These are phyloP conservation scores for Aspergillus incahuasiensis DNA, from an alignment of 495 filamentous ascomycete genomes.

Conservation along the genomic window DNA sequence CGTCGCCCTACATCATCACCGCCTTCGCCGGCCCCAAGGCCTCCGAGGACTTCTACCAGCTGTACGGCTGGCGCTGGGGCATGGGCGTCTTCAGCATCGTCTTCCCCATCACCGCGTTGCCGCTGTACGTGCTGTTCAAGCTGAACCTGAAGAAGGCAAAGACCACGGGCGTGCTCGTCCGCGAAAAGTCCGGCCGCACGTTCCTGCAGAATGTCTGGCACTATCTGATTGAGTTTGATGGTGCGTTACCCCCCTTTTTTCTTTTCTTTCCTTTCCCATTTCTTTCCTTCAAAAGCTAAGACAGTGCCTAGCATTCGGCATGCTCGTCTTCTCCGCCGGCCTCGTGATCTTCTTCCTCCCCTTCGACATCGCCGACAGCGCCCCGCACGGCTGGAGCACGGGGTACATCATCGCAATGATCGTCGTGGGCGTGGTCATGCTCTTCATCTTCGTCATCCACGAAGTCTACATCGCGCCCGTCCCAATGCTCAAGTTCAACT, in stretches of 20 bases:
- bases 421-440: constrained; percentile 49
- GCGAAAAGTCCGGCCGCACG: constrained; percentile 32
- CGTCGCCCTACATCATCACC: constrained; percentile 50
- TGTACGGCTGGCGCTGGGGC: constrained; percentile 53
- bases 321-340: constrained; percentile 53
- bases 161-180: constrained; percentile 27
- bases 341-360: constrained; percentile 58
- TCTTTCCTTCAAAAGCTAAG: too few species aligned
- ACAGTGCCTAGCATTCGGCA: constrained; percentile 39
- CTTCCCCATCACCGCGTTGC: constrained; percentile 47
- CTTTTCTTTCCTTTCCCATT: too few species aligned
- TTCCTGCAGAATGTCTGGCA: constrained; percentile 37
- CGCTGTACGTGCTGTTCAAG: constrained; percentile 44
- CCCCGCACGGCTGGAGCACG: constrained; percentile 44
- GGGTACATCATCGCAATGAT: constrained; percentile 52
- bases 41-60: constrained; percentile 42
- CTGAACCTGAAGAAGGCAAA: constrained; percentile 53
- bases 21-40: constrained; percentile 27
- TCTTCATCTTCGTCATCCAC: constrained; percentile 52
- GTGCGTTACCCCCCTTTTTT: too few species aligned
- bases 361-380: constrained; percentile 48
- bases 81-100: constrained; percentile 57
- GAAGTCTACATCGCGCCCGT: constrained; percentile 51
- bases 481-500: constrained; percentile 54
- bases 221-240: constrained; percentile 56